Evolutionary conservation across 2,329 filamentous ascomycete genomes (phyloP).

Genomic region (Fusarium torulosum): DNA sequence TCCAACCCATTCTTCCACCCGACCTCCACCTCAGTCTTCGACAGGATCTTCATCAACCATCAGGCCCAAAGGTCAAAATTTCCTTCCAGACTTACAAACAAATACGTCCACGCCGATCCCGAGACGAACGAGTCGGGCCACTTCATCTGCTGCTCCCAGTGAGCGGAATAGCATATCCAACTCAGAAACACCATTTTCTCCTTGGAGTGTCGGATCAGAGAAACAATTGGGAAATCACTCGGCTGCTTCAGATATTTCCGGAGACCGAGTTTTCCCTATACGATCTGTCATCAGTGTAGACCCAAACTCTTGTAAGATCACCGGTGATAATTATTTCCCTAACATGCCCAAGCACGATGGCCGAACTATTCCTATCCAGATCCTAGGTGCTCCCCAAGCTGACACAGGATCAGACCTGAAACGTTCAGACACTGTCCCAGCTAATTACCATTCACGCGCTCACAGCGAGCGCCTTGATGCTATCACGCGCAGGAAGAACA

Average conservation of each 20-base stretch:
- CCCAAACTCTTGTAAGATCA: constrained; percentile 58
- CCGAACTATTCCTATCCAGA: constrained; percentile 49
- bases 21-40: constrained; percentile 24
- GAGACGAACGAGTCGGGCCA: constrained; percentile 26
- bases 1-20: constrained; percentile 1
- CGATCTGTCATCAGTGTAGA: constrained; percentile 82
- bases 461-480: constrained; percentile 40
- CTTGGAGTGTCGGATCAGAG: constrained; percentile 59
- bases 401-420: constrained; percentile 49
- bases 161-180: constrained; percentile 36
- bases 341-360: constrained; percentile 51
- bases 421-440: constrained; percentile 46
- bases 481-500: constrained; percentile 51
- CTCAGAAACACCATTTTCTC: constrained; percentile 52
- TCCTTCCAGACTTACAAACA: constrained; percentile 19
- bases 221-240: constrained; percentile 53
- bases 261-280: constrained; percentile 82
- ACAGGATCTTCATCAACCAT: constrained; percentile 31
- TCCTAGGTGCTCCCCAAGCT: constrained; percentile 48
- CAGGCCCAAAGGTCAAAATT: constrained; percentile 3
- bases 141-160: constrained; percentile 34
- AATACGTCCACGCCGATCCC: constrained; percentile 10
- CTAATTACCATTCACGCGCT: constrained; percentile 37
- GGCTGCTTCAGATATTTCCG: constrained; percentile 53
- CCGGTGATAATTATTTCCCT: constrained; percentile 57